phyloP scores from a whole-genome alignment of 176 grass and related monocot genomes.

The Canna indica region DNA sequence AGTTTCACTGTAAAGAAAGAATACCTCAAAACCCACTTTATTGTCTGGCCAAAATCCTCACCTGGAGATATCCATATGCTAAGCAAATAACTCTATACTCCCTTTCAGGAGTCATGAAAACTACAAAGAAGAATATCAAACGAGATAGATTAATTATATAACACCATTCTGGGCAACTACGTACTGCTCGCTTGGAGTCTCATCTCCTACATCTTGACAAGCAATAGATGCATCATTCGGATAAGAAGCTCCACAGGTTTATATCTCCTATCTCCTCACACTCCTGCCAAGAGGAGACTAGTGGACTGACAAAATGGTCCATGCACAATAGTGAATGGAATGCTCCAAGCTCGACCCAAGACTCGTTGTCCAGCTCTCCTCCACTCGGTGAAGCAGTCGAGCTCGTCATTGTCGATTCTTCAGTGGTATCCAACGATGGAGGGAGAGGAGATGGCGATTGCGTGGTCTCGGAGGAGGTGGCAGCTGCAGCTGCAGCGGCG shows the following conservation, averaged over 20 bases:
- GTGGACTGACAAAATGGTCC: slow-evolving; percentile 27
- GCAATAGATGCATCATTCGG: neutral
- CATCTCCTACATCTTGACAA: no score
- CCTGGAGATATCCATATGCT: no score
- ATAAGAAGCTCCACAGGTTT: slow-evolving; percentile 83
- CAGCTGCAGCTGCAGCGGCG: slow-evolving; percentile 61
- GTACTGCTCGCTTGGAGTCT: no score
- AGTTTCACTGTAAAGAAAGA: no score
- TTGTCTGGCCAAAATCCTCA: no score
- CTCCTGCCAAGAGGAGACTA: neutral
- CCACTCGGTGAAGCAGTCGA: neutral
- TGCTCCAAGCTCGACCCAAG: slow-evolving; percentile 40
- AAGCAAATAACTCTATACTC: no score
- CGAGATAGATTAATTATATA: no score
- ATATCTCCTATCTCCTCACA: slow-evolving; percentile 72
- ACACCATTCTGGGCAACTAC: no score
- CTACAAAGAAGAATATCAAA: no score
- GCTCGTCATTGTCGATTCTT: neutral
- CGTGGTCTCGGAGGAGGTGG: neutral
- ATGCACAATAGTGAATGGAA: slow-evolving; percentile 80
- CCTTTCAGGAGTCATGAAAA: no score
- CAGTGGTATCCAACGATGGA: neutral
- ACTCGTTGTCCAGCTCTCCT: neutral
- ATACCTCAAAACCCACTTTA: no score
- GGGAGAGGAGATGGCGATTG: neutral